A percentile compares a stretch with the other conserved stretches of the same genome.
Evolutionary conservation across 305 asterid genomes (phyloP).

Genomic region (Fraxinus greggii): DNA sequence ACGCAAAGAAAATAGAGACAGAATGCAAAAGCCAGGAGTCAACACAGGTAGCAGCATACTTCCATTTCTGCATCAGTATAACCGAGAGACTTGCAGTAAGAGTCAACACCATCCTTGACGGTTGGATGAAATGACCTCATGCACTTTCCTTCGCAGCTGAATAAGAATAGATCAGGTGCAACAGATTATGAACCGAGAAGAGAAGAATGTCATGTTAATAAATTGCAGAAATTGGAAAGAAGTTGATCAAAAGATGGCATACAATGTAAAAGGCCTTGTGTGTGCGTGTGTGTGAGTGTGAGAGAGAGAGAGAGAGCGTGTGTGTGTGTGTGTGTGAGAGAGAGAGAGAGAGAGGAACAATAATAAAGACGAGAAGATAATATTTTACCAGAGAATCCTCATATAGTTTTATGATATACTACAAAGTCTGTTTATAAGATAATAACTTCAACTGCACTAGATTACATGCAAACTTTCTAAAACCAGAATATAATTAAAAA

Average conservation of each 20-base stretch:
- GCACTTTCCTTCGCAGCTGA: conserved; percentile 89
- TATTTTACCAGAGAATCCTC: neutral
- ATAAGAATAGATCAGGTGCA: conserved; percentile 3
- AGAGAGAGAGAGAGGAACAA: neutral
- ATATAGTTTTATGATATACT: neutral
- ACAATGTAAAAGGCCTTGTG: neutral
- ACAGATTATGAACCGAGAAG: conserved; percentile 7
- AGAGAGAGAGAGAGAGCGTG: neutral
- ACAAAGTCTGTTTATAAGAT: neutral
- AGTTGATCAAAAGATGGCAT: neutral
- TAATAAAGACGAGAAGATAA: neutral
- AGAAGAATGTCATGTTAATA: neutral
- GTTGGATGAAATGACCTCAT: conserved; percentile 88
- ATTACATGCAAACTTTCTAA: neutral
- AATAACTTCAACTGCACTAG: neutral
- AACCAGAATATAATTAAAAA: neutral
- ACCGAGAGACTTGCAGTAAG: conserved; percentile 63
- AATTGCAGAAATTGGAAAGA: conserved; percentile 9
- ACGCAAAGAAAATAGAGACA: conserved; percentile 1
- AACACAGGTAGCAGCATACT: conserved; percentile 36
- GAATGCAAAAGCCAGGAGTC: neutral
- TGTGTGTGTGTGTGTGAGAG: no score
- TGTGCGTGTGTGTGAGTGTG: no score
- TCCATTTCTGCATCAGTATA: conserved; percentile 49
- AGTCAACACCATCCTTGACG: conserved; percentile 51